phyloP scores from a whole-genome alignment of 2,329 filamentous ascomycete species.

The Ophiostoma ulmi region DNA sequence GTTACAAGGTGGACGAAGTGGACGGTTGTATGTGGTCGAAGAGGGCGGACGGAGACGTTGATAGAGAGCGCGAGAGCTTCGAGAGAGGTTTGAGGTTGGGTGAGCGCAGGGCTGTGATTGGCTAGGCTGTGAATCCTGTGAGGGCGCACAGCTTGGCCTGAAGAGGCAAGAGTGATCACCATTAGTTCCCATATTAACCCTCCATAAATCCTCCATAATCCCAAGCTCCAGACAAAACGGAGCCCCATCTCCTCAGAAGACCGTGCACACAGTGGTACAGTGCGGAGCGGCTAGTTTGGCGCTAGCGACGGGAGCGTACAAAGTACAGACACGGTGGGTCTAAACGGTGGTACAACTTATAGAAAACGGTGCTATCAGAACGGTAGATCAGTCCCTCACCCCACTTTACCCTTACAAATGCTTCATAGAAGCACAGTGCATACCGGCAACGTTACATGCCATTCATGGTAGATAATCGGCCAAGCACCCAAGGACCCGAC shows the following conservation, averaged over 20 bases:
- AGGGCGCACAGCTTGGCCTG: background rate
- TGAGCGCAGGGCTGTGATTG: slow-evolving; percentile 1
- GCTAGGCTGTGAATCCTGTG: slow-evolving; percentile 1
- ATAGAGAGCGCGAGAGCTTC: background rate
- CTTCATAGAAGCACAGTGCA: background rate
- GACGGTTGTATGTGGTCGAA: background rate
- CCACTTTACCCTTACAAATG: background rate
- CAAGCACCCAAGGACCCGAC: background rate
- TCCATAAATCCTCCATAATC: background rate
- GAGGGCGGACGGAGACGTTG: background rate
- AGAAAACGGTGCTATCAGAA: background rate
- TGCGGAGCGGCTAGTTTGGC: background rate
- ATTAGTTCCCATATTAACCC: too few relatives aligned
- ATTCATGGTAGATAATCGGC: background rate
- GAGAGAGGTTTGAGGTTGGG: slow-evolving; percentile 1
- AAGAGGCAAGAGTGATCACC: background rate
- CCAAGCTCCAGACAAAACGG: background rate
- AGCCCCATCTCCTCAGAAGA: background rate
- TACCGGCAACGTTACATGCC: slow-evolving; percentile 12
- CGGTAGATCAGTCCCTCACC: background rate
- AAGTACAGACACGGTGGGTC: background rate
- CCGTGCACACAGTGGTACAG: slow-evolving; percentile 4
- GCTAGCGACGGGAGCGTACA: background rate
- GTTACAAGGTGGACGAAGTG: background rate
- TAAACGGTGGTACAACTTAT: background rate